These are phyloP conservation scores for Bifiguratus adelaidae DNA, from an alignment of 192 early-diverging fungal species.

Conservation along the genomic window DNA sequence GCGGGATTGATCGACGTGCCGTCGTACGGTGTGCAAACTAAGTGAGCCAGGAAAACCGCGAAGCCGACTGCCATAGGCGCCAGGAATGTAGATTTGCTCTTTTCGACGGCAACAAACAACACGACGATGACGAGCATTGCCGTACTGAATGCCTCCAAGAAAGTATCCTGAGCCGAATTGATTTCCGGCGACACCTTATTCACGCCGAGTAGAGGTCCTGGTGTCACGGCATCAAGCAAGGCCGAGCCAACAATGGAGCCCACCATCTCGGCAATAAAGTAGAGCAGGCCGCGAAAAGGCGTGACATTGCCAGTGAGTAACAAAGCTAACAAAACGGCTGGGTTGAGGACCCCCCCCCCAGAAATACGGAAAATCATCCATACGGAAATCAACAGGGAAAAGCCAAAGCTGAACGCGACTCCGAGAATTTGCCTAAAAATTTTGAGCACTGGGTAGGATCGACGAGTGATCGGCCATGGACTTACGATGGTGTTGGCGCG, in stretches of 20 bases:
- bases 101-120: neutral
- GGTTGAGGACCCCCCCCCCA: slow-evolving; percentile 52
- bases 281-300: slow-evolving; percentile 22
- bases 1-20: slow-evolving; percentile 58
- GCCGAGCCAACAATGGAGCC: slow-evolving; percentile 44
- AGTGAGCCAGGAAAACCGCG: slow-evolving; percentile 1
- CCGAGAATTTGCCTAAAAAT: slow-evolving; percentile 13
- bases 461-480: too few species aligned
- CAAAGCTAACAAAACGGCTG: slow-evolving; percentile 49
- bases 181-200: slow-evolving; percentile 16
- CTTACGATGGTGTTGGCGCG: neutral
- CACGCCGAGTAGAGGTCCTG: slow-evolving; percentile 13
- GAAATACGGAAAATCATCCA: slow-evolving; percentile 40
- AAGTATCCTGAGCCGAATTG: neutral
- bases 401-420: slow-evolving; percentile 30
- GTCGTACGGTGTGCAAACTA: slow-evolving; percentile 5
- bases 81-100: neutral
- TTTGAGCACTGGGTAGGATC: neutral
- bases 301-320: slow-evolving; percentile 38
- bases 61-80: slow-evolving; percentile 6
- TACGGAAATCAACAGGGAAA: slow-evolving; percentile 26
- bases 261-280: slow-evolving; percentile 44
- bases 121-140: slow-evolving; percentile 3
- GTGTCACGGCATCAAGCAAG: slow-evolving; percentile 15
- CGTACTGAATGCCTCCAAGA: slow-evolving; percentile 6